These are phyloP conservation scores for Pilaira anomala DNA, from an alignment of 192 early-diverging fungal species.

Conservation along the genomic window DNA sequence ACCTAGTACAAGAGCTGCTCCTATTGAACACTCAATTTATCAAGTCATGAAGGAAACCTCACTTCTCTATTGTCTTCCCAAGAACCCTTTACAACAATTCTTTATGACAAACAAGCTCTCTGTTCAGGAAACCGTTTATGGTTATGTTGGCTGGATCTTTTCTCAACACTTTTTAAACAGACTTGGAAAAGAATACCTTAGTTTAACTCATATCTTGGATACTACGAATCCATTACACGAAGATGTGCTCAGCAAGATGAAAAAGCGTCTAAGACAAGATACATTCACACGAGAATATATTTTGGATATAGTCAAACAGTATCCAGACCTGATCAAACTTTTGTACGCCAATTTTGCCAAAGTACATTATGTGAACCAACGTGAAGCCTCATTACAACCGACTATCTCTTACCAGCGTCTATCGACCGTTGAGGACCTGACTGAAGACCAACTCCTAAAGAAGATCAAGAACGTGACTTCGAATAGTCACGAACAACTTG, in stretches of 20 bases:
- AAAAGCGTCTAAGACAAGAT: constrained; percentile 95
- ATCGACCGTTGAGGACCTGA: constrained; percentile 67
- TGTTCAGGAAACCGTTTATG: constrained; percentile 96
- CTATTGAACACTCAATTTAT: constrained; percentile 84
- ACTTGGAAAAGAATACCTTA: constrained; percentile 89
- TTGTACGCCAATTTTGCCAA: constrained; percentile 95
- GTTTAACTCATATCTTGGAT: constrained; percentile 82
- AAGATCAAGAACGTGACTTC: constrained; percentile 89
- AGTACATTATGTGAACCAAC: constrained; percentile 86
- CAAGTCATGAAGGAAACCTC: constrained; percentile 98
- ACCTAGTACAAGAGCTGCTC: constrained; percentile 71
- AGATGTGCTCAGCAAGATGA: constrained; percentile 95
- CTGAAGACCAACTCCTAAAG: constrained; percentile 81
- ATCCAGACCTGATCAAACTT: constrained; percentile 90
- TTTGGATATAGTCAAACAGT: constrained; percentile 92
- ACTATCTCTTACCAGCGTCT: constrained; percentile 91
- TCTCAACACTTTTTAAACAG: constrained; percentile 98
- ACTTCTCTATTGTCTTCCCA: constrained; percentile 93
- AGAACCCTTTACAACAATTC: constrained; percentile 89
- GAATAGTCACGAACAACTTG: constrained; percentile 94
- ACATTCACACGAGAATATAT: constrained; percentile 99
- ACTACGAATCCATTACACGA: constrained; percentile 75
- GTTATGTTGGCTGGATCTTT: constrained; percentile 97
- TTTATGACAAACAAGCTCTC: constrained; percentile 91
- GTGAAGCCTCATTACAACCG: constrained; percentile 48